Conservation (phyloP, 169 alveolate genomes). For the Cyclospora cayetanensis region DNA sequence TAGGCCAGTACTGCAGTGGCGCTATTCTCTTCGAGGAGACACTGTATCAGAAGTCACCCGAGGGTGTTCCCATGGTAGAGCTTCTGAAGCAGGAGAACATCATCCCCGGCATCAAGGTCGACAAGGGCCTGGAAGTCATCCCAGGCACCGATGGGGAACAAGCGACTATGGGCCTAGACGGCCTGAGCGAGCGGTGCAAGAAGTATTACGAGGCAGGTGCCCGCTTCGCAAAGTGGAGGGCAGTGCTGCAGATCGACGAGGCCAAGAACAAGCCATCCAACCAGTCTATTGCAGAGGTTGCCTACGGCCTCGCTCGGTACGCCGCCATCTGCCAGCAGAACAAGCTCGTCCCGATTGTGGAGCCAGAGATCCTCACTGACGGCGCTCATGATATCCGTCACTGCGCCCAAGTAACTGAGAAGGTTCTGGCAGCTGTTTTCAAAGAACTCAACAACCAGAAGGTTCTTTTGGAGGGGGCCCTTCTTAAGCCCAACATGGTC, state of each 20-base stretch:
- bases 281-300: constrained; percentile 93
- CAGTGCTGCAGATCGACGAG: constrained; percentile 95
- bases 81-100: constrained; percentile 91
- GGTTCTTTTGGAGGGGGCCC: constrained; percentile 96
- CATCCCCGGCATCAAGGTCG: constrained; percentile 96
- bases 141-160: constrained; percentile 93
- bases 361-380: constrained; percentile 98
- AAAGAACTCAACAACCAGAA: constrained; percentile 95
- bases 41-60: constrained; percentile 91
- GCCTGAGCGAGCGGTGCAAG: constrained; percentile 95
- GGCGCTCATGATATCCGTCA: constrained; percentile 96
- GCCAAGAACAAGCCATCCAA: constrained; percentile 92
- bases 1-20: constrained; percentile 97
- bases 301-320: constrained; percentile 98
- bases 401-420: constrained; percentile 94
- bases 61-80: constrained; percentile 89
- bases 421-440: constrained; percentile 95
- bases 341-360: constrained; percentile 99
- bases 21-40: constrained; percentile 99
- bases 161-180: constrained; percentile 95
- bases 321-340: constrained; percentile 98
- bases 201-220: constrained; percentile 98
- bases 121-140: constrained; percentile 93
- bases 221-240: constrained; percentile 99
- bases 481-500: constrained; percentile 99